A percentile compares a stretch with the other conserved stretches of the same genome.
Conservation (phyloP, 1,139 yeast genomes). For the Suzukiozyma palmioleophila region DNA sequence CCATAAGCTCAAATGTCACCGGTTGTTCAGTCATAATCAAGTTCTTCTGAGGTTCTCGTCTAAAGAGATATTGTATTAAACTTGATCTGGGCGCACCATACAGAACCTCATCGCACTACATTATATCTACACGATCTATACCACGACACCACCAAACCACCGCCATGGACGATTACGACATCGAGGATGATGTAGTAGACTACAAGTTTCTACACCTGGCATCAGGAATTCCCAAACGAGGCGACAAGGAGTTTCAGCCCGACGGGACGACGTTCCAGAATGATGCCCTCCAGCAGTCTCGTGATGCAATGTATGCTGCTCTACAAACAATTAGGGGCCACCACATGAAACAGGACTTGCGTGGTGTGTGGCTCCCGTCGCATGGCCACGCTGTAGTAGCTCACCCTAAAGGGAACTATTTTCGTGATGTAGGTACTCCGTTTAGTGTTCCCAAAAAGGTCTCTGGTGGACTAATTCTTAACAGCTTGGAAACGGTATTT, state of each 20-base stretch:
- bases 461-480: constrained; percentile 46
- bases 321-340: constrained; percentile 57
- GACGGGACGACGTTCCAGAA: constrained; percentile 67
- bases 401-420: constrained; percentile 66
- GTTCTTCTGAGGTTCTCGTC: too few relatives aligned
- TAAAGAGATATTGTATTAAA: too few relatives aligned
- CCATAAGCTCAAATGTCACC: constrained; percentile 8
- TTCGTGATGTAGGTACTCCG: constrained; percentile 68
- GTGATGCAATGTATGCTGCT: constrained; percentile 72
- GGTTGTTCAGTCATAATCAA: constrained; percentile 7
- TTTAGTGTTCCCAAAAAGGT: constrained; percentile 16
- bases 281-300: constrained; percentile 47
- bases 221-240: constrained; percentile 52
- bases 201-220: constrained; percentile 47
- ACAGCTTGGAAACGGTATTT: constrained; percentile 68
- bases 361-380: constrained; percentile 44
- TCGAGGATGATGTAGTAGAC: constrained; percentile 66
- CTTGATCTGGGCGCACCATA: too few relatives aligned
- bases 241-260: constrained; percentile 86
- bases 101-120: not conserved
- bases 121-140: not conserved
- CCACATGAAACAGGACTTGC: constrained; percentile 43
- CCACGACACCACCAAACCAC: not conserved
- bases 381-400: constrained; percentile 43
- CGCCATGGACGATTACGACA: constrained; percentile 8